Conservation (phyloP, 2,329 filamentous ascomycete genomes). For the Trichoderma sp. region DNA sequence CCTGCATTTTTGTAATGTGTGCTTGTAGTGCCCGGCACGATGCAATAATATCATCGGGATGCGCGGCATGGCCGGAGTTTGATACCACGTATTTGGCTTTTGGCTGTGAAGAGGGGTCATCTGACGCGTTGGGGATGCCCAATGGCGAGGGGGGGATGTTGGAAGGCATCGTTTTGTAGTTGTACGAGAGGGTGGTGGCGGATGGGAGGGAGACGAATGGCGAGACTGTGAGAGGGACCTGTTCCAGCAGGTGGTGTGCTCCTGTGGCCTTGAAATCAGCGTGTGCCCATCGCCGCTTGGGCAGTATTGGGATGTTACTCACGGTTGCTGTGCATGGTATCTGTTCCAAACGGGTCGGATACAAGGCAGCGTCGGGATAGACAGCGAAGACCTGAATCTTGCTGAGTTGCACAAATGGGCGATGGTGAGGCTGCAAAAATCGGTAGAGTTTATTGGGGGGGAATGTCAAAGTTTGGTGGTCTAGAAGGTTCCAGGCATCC, state of each 20-base stretch:
- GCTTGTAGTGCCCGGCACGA: slow-evolving; percentile 78
- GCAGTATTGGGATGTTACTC: slow-evolving; percentile 28
- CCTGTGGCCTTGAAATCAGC: slow-evolving; percentile 50
- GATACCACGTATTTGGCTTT: slow-evolving; percentile 77
- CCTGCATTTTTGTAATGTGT: slow-evolving; percentile 71
- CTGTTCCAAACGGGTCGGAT: background rate
- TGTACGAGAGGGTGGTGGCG: slow-evolving; percentile 90
- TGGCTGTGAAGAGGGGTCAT: slow-evolving; percentile 42
- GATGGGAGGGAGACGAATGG: slow-evolving; percentile 91
- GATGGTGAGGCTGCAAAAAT: background rate
- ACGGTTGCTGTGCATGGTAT: slow-evolving; percentile 44
- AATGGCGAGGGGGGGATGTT: slow-evolving; percentile 66
- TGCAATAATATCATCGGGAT: slow-evolving; percentile 82
- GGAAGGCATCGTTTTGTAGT: slow-evolving; percentile 87
- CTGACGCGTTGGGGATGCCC: slow-evolving; percentile 44
- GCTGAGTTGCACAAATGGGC: background rate
- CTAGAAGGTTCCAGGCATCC: background rate
- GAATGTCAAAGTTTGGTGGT: background rate
- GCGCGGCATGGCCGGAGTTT: slow-evolving; percentile 76
- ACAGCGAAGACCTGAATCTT: background rate
- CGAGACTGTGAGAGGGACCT: slow-evolving; percentile 90
- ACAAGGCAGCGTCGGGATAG: background rate
- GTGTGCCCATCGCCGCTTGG: too few relatives aligned
- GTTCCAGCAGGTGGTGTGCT: slow-evolving; percentile 84
- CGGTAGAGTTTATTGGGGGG: background rate